These are phyloP conservation scores for Raphanus sativus DNA, from an alignment of 345 rosid genomes.

Conservation along the genomic window DNA sequence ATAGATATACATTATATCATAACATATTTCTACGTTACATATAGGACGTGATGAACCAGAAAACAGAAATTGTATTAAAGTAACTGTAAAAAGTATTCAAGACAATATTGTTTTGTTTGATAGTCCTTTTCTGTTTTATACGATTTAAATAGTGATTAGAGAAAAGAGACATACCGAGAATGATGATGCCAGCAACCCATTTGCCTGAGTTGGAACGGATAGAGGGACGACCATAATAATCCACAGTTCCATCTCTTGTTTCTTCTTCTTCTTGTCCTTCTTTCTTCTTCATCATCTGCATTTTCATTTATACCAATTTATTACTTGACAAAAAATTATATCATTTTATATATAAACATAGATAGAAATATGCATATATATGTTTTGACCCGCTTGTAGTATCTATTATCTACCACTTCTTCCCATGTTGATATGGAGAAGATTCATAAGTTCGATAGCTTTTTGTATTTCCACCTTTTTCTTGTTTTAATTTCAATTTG, in stretches of 20 bases:
- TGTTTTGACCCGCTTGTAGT: not conserved
- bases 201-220: slow-evolving; percentile 62
- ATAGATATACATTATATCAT: slow-evolving; percentile 37
- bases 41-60: slow-evolving; percentile 22
- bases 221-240: slow-evolving; percentile 70
- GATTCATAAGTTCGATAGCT: slow-evolving; percentile 2
- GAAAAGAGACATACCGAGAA: slow-evolving; percentile 56
- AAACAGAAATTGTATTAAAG: not conserved
- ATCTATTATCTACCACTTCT: not conserved
- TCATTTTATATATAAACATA: not conserved
- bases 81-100: not conserved
- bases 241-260: slow-evolving; percentile 77
- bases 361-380: not conserved
- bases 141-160: not conserved
- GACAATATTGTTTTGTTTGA: slow-evolving; percentile 4
- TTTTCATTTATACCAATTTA: slow-evolving; percentile 35
- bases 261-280: slow-evolving; percentile 45
- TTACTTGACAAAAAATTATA: not conserved
- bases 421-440: not conserved
- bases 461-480: not conserved
- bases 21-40: not conserved
- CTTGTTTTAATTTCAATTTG: not conserved
- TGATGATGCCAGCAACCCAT: slow-evolving; percentile 81
- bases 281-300: slow-evolving; percentile 47
- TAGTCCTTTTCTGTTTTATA: not conserved